Conservation (phyloP, 225 moss, liverwort and hornwort species). For the Pseudisothecium myosuroides region DNA sequence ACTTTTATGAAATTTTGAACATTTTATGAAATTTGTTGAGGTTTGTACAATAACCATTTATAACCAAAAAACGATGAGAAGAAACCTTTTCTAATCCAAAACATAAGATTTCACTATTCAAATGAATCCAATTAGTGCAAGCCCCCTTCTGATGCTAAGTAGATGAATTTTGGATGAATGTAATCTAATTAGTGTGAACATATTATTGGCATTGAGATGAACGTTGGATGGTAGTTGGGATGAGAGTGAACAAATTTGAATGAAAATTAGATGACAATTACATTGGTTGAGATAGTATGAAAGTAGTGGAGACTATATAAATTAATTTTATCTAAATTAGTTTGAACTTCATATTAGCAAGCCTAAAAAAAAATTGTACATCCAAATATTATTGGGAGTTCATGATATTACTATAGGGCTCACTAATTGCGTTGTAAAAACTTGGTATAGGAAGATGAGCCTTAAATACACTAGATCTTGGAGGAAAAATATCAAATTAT, state of each 20-base stretch:
- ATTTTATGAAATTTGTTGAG: not conserved
- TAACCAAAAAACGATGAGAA: not conserved
- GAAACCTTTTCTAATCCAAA: rapidly evolving
- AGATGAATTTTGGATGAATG: not conserved
- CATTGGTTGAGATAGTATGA: not conserved
- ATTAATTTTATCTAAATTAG: too few species aligned
- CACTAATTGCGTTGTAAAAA: not conserved
- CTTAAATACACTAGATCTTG: too few species aligned
- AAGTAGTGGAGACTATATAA: not conserved
- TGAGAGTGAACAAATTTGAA: not conserved
- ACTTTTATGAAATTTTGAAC: not conserved
- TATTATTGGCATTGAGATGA: not conserved
- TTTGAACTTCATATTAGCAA: not conserved
- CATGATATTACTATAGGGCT: not conserved
- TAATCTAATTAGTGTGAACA: too few species aligned
- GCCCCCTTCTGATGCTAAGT: rapidly evolving
- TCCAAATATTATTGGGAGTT: not conserved
- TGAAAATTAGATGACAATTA: not conserved
- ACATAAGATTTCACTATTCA: not conserved
- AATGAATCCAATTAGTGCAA: not conserved
- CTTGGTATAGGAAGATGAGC: not conserved
- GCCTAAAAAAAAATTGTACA: not conserved
- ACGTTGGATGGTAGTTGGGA: not conserved
- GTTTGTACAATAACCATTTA: not conserved
- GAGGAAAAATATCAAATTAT: too few species aligned